Percentiles rank a stretch among this genome's conserved stretches.
phyloP scores from a whole-genome alignment of 257 asterid species.

The Henckelia pumila region DNA sequence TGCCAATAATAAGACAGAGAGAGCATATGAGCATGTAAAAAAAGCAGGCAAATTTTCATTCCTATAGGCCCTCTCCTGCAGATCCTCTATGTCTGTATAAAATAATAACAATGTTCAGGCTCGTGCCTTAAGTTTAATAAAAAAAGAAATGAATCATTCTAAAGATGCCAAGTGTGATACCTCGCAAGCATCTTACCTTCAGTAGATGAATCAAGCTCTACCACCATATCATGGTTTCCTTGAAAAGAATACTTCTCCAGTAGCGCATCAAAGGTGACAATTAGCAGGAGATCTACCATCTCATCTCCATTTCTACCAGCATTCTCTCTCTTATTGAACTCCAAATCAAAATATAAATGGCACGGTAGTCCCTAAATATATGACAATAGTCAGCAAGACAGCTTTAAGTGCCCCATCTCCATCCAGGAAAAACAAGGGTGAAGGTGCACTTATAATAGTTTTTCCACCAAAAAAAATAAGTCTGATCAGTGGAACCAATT shows the following conservation, averaged over 20 bases:
- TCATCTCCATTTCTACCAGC: too few species aligned
- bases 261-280: too few species aligned
- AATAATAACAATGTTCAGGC: slow-evolving; percentile 41
- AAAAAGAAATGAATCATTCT: slow-evolving; percentile 48
- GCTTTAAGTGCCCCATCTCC: background rate
- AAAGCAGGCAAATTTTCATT: too few species aligned
- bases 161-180: slow-evolving; percentile 82
- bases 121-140: slow-evolving; percentile 50
- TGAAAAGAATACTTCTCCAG: too few species aligned
- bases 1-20: slow-evolving; percentile 79
- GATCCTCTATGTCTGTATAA: slow-evolving; percentile 37
- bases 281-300: too few species aligned
- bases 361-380: slow-evolving; percentile 91
- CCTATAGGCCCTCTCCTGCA: too few species aligned
- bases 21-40: slow-evolving; percentile 71
- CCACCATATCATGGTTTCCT: too few species aligned
- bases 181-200: too few species aligned
- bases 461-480: background rate
- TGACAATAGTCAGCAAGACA: too few species aligned
- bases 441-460: too few species aligned
- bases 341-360: slow-evolving; percentile 96
- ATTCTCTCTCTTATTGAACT: slow-evolving; percentile 67
- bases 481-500: too few species aligned
- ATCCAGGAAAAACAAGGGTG: background rate
- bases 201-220: too few species aligned